phyloP scores from a whole-genome alignment of 2,329 filamentous ascomycete species.

The Fusarium kyushuense region DNA sequence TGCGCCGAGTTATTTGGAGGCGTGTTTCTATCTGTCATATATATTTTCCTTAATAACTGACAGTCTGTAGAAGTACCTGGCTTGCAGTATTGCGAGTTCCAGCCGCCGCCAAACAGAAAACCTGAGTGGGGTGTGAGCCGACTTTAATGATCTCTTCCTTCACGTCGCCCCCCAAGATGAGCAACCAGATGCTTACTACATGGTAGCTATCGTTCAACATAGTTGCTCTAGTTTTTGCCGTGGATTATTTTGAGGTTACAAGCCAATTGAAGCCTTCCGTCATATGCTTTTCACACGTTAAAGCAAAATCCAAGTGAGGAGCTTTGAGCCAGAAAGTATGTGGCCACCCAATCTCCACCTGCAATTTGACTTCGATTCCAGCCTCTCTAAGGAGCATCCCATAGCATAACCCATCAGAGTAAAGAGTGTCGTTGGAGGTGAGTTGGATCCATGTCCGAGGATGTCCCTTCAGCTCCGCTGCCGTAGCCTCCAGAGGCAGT shows the following conservation, averaged over 20 bases:
- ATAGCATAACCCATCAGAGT: conserved; percentile 65
- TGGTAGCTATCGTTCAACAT: neutral
- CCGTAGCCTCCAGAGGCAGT: conserved; percentile 57
- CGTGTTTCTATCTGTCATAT: too few relatives aligned
- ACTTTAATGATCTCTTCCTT: neutral
- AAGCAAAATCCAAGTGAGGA: conserved; percentile 56
- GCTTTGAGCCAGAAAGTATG: conserved; percentile 66
- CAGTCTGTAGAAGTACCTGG: neutral
- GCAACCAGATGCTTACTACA: neutral
- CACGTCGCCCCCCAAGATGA: neutral
- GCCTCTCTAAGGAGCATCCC: conserved; percentile 56
- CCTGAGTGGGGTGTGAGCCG: neutral
- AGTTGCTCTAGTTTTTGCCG: neutral
- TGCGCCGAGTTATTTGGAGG: too few relatives aligned
- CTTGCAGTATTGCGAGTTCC: neutral
- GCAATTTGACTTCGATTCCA: conserved; percentile 56
- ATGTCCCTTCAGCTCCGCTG: conserved; percentile 49
- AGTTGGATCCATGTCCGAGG: conserved; percentile 63
- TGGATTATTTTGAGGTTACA: conserved; percentile 20
- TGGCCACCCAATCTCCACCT: conserved; percentile 61
- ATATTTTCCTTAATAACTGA: too few relatives aligned
- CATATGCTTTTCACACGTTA: conserved; percentile 58
- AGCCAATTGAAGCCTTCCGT: conserved; percentile 58
- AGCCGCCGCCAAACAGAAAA: neutral
- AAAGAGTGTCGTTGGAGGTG: conserved; percentile 63